These are phyloP conservation scores for Taphrina wiesneri DNA, from an alignment of 1,139 yeast species.

Conservation along the genomic window DNA sequence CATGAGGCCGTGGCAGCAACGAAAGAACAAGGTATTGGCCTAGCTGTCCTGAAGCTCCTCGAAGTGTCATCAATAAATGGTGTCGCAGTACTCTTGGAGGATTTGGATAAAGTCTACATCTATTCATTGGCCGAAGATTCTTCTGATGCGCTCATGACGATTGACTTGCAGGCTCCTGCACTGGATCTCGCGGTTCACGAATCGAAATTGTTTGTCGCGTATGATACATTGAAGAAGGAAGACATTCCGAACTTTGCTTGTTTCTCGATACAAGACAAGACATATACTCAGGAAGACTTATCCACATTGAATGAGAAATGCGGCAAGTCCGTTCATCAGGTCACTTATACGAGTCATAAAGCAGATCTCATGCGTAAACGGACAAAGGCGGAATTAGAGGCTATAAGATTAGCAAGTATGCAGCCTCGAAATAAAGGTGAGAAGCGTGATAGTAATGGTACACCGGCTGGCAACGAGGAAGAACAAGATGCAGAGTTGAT, in stretches of 20 bases:
- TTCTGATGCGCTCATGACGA: not conserved
- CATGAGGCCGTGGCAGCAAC: conserved; percentile 54
- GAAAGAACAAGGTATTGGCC: conserved; percentile 60
- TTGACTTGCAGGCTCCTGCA: conserved; percentile 1
- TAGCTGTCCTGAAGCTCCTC: conserved; percentile 65
- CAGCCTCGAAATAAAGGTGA: not conserved
- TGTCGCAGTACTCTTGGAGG: conserved; percentile 18
- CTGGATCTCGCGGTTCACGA: conserved; percentile 1
- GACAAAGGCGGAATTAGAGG: conserved; percentile 13
- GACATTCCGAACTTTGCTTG: not conserved
- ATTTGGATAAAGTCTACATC: not conserved
- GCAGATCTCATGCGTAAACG: conserved; percentile 22
- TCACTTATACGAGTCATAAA: not conserved
- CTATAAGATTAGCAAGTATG: not conserved
- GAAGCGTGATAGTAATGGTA: not conserved
- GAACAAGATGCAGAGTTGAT: not conserved
- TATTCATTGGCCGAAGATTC: not conserved
- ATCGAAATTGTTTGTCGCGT: not conserved
- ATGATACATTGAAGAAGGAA: not conserved
- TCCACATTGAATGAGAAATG: not conserved
- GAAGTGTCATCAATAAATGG: conserved; percentile 38
- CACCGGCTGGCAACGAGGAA: not conserved
- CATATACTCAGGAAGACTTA: not conserved
- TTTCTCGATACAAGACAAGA: not conserved
- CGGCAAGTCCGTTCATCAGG: not conserved